A percentile compares a stretch with the other conserved stretches of the same genome.
Conservation (phyloP, 2,329 filamentous ascomycete species). For the Drechslerella dactyloides region DNA sequence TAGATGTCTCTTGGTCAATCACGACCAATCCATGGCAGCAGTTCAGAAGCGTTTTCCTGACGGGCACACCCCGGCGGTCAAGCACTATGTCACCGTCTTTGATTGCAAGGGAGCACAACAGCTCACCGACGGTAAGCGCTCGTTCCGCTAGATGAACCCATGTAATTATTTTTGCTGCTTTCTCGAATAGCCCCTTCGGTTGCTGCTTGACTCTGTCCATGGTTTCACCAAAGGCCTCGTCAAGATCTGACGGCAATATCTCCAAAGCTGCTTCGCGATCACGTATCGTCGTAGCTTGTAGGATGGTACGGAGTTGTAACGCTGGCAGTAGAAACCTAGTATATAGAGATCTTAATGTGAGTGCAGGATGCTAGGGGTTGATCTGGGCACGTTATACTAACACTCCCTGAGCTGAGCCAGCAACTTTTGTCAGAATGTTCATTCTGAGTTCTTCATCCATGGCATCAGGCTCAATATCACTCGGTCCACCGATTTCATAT, state of each 20-base stretch:
- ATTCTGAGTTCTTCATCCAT: conserved; percentile 34
- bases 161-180: conserved; percentile 25
- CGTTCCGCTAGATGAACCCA: conserved; percentile 24
- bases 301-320: conserved; percentile 19
- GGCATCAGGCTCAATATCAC: conserved; percentile 15
- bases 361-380: not conserved
- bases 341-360: conserved; percentile 10
- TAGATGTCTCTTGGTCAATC: conserved; percentile 33
- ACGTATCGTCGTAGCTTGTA: conserved; percentile 15
- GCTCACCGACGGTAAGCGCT: conserved; percentile 20
- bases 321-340: conserved; percentile 28
- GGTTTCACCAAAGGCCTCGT: conserved; percentile 16
- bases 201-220: conserved; percentile 26
- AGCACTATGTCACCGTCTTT: conserved; percentile 20
- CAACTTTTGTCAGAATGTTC: conserved; percentile 14
- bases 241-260: conserved; percentile 11
- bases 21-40: conserved; percentile 46
- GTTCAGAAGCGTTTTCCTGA: conserved; percentile 26
- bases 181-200: conserved; percentile 5
- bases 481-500: conserved; percentile 18
- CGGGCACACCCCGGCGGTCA: conserved; percentile 23
- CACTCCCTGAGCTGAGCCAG: conserved; percentile 14
- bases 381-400: conserved; percentile 1
- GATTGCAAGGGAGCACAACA: conserved; percentile 25
- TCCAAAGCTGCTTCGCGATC: conserved; percentile 17